Evolutionary conservation across 495 filamentous ascomycete genomes (phyloP).

Genomic region (Extremus antarcticus): DNA sequence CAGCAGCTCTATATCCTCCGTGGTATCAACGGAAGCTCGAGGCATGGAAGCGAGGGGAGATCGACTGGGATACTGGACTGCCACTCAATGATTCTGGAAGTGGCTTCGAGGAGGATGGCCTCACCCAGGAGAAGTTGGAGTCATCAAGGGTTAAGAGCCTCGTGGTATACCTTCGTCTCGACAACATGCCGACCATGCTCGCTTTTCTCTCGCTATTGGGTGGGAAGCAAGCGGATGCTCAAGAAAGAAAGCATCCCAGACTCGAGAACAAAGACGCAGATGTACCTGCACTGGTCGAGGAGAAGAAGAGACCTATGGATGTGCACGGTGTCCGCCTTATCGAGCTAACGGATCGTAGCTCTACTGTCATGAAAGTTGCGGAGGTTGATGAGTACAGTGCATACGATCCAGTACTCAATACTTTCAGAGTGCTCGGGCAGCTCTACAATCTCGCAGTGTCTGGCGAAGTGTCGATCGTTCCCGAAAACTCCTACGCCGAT

Average conservation of each 20-base stretch:
- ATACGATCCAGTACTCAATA: slow-evolving; percentile 82
- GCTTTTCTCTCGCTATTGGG: slow-evolving; percentile 72
- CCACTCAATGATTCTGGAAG: slow-evolving; percentile 32
- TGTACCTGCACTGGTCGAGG: slow-evolving; percentile 11
- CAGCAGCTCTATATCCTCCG: slow-evolving; percentile 64
- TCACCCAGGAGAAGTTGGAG: slow-evolving; percentile 31
- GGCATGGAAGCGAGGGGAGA: slow-evolving; percentile 82
- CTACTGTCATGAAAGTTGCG: slow-evolving; percentile 88
- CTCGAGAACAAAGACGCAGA: slow-evolving; percentile 9
- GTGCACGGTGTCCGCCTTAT: slow-evolving; percentile 79
- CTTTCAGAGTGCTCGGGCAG: slow-evolving; percentile 78
- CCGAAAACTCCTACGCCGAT: slow-evolving; percentile 67
- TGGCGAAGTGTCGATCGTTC: slow-evolving; percentile 65
- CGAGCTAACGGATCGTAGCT: slow-evolving; percentile 84
- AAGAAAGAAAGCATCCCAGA: slow-evolving; percentile 19
- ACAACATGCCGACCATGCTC: slow-evolving; percentile 78
- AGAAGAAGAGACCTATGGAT: slow-evolving; percentile 46
- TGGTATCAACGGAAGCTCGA: slow-evolving; percentile 89
- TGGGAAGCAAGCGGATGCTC: slow-evolving; percentile 24
- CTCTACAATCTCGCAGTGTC: slow-evolving; percentile 77
- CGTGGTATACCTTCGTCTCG: slow-evolving; percentile 67
- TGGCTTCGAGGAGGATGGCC: slow-evolving; percentile 27
- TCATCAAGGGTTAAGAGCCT: slow-evolving; percentile 36
- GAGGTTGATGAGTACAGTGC: slow-evolving; percentile 66
- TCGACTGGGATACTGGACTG: slow-evolving; percentile 76